phyloP scores from a whole-genome alignment of 2,329 filamentous ascomycete species.

The Neospermospora avenae region DNA sequence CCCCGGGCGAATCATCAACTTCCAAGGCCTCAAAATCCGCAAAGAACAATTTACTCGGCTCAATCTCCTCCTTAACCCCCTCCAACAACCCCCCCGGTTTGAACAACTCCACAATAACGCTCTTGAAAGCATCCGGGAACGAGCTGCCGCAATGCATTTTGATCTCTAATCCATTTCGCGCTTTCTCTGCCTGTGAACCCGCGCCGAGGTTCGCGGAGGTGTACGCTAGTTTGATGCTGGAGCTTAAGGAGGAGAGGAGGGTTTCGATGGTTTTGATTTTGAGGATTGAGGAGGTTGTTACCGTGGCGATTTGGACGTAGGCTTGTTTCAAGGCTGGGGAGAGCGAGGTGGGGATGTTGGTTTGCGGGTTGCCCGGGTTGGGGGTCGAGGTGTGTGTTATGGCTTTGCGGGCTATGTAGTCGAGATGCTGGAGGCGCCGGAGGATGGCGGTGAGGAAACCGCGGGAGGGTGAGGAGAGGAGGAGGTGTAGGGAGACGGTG shows the following conservation, averaged over 20 bases:
- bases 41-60: slow-evolving; percentile 35
- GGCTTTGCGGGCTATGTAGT: slow-evolving; percentile 38
- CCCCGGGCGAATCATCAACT: slow-evolving; percentile 31
- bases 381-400: slow-evolving; percentile 21
- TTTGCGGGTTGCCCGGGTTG: slow-evolving; percentile 8
- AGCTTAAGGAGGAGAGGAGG: slow-evolving; percentile 29
- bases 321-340: slow-evolving; percentile 29
- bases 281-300: slow-evolving; percentile 30
- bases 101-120: slow-evolving; percentile 34
- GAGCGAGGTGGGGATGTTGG: slow-evolving; percentile 9
- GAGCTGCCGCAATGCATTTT: slow-evolving; percentile 34
- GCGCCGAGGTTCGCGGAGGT: slow-evolving; percentile 17
- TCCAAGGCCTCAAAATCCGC: slow-evolving; percentile 35
- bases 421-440: slow-evolving; percentile 58
- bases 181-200: slow-evolving; percentile 21
- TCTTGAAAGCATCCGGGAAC: slow-evolving; percentile 33
- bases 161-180: slow-evolving; percentile 32
- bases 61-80: slow-evolving; percentile 31
- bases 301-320: slow-evolving; percentile 33
- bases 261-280: slow-evolving; percentile 33
- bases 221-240: slow-evolving; percentile 31
- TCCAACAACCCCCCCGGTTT: slow-evolving; percentile 23
- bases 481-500: slow-evolving; percentile 56
- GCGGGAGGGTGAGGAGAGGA: slow-evolving; percentile 72
- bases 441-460: slow-evolving; percentile 68